These are phyloP conservation scores for Diaporthe humulicola DNA, from an alignment of 2,329 filamentous ascomycete species.

Conservation along the genomic window DNA sequence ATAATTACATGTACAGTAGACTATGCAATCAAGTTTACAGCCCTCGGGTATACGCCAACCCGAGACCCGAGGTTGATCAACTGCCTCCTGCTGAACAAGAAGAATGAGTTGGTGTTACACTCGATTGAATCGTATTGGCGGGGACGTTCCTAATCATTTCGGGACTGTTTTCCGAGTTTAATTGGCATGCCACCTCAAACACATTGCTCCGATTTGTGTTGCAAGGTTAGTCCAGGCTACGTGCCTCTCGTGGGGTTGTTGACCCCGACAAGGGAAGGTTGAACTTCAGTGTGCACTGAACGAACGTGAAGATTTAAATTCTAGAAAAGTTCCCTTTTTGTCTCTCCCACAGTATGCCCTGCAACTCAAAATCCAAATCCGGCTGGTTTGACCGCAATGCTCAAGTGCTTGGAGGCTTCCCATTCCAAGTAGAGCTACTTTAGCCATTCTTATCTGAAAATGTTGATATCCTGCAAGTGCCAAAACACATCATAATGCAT, in stretches of 20 bases:
- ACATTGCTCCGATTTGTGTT: background rate
- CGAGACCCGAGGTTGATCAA: background rate
- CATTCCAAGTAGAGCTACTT: too few relatives aligned
- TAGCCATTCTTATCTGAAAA: background rate
- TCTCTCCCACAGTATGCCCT: background rate
- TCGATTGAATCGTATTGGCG: background rate
- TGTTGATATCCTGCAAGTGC: too few relatives aligned
- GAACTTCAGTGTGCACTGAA: background rate
- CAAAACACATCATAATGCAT: background rate
- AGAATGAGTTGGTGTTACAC: background rate
- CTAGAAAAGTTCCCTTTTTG: background rate
- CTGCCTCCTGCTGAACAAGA: background rate
- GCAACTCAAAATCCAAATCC: background rate
- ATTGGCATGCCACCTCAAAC: background rate
- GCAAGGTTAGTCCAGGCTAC: background rate
- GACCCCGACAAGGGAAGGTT: background rate
- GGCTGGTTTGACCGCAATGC: background rate
- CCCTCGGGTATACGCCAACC: background rate
- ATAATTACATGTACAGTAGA: background rate
- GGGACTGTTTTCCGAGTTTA: background rate
- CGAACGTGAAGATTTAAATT: background rate
- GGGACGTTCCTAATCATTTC: background rate
- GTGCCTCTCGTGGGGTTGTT: background rate
- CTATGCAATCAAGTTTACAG: background rate
- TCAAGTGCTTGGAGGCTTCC: background rate